Base-by-base conservation (phyloP, 371 early-diverging fungal species). In the Blakeslea trispora region DNA sequence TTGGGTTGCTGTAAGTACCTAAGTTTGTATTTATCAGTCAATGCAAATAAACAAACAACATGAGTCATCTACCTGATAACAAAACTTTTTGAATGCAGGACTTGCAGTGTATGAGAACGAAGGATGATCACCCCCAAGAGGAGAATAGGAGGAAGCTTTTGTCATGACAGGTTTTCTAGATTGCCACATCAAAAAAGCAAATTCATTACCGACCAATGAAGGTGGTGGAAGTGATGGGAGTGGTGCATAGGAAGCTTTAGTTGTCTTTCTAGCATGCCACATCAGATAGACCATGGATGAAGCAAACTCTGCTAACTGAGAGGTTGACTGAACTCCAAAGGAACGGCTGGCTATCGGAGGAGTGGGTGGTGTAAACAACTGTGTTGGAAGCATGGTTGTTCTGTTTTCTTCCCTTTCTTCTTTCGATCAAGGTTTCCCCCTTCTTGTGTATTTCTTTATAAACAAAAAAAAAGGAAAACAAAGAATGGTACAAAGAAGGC, bases 261-360 rank as follows among this genome's bases (percentile, higher is more conserved):
- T 47, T 23, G 59, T 55, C 59, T 68, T 77, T 52, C 82, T 59
- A 11, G 80, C 79, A 62, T 83, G 82, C 85, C 85, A 85, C 65
- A 85, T 83, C 53, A 81, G 60, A 68, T 81, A 85, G 13, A 82
- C 78, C 75, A 85, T 81, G 41, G 78, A 75, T 21, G 85, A 75
- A 19, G 82, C 82, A 68, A 81, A 85, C 39, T 85, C 85, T 15
- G 83, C 77, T 5, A 83, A 64, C 46, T 75, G 72, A n/a, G 74
- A 54, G 13, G 64, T 66, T 43, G 32, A 34, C 10, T 46, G 51
- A 32, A 17, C 41, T 41, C 15, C 23, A 32, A 32, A 50, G 37
- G 42, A 50, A 23, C 21, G 34, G 32, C 32, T 47, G 50, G 22
- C 43, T 21, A 50, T 45, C 19, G 54, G 35, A 18, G 50, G 17